Base-by-base conservation (phyloP, 805 yeast genomes). In the Zygotorulaspora danielsina region DNA sequence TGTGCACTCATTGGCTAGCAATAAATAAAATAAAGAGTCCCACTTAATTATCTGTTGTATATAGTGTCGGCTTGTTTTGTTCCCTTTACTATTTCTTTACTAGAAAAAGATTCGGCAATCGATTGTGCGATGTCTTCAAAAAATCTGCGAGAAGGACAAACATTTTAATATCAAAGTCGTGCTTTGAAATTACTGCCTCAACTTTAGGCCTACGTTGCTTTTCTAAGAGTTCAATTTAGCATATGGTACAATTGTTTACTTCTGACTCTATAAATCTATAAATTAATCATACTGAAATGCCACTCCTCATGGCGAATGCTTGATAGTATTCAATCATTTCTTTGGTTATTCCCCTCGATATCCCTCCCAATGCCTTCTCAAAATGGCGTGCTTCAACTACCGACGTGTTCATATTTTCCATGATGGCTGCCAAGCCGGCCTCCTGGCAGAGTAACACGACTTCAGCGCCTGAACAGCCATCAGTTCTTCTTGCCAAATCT, bases 391-490 rank as follows among this genome's bases (percentile, higher is more conserved):
- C 69, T n/a, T 63, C 60, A 0, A 89, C 94, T 5, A 51, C 49
- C 1, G 55, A 54, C 6, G 84, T 72, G 3, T 76, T 65, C 5
- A 73, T 61, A 46, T 84, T 65, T 50, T 86, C 96, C 81, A 86
- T 87, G 42, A 93, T 79, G 0, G 97, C 96, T n/a, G 84, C 77
- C 9, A 93, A 65, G 2, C 98, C 98, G 0, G 97, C 96, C 61
- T 90, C 97, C 60, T 89, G 97, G 53, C 96, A 86, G 15, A 90
- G 61, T 15, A 88, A 70, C 0, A 89, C 95, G 26, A 93, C 85
- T 61, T 93, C 98, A 0, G 97, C 96, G 25, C 99, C 99, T 0
- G 97, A 88, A 55, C 95, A 88, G 0, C 98, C 97, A 0, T 83
- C 90, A 0, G 96, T 84, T 5, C 65, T 53, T 2, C 51, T 61